A percentile compares a stretch with the other conserved stretches of the same genome.
phyloP scores from a whole-genome alignment of 495 filamentous ascomycete species.

The Podospora comata region DNA sequence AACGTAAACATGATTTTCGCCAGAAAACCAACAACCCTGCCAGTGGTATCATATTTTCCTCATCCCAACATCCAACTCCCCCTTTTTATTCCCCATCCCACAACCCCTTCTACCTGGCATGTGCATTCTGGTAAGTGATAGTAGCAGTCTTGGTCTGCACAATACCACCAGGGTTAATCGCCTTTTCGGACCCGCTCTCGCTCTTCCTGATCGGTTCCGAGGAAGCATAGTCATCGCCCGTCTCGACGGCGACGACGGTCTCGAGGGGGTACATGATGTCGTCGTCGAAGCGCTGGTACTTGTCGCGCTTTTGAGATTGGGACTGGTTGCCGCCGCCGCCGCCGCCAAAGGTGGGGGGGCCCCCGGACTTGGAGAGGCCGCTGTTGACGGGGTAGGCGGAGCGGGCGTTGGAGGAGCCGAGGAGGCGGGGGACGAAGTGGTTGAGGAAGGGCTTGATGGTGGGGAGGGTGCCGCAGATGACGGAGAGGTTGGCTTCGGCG shows the following conservation, averaged over 20 bases:
- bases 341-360: neutral
- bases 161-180: neutral
- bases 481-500: conserved; percentile 19
- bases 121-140: neutral
- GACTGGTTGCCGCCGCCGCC: neutral
- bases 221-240: neutral
- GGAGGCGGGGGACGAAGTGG: conserved; percentile 17
- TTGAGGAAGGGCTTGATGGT: conserved; percentile 18
- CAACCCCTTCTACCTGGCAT: neutral
- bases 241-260: conserved; percentile 4
- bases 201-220: neutral
- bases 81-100: neutral
- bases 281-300: conserved; percentile 13
- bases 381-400: conserved; percentile 11
- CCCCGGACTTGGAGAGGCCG: neutral
- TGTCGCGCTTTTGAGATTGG: neutral
- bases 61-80: neutral
- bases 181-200: neutral
- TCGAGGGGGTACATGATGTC: conserved; percentile 13
- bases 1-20: too few relatives aligned
- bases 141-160: conserved; percentile 3
- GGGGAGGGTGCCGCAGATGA: conserved; percentile 19
- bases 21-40: neutral
- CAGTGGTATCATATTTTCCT: neutral
- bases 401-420: neutral